A percentile compares a stretch with the other conserved stretches of the same genome.
phyloP scores from a whole-genome alignment of 148 eudicot species.

The Heliosperma pusillum region DNA sequence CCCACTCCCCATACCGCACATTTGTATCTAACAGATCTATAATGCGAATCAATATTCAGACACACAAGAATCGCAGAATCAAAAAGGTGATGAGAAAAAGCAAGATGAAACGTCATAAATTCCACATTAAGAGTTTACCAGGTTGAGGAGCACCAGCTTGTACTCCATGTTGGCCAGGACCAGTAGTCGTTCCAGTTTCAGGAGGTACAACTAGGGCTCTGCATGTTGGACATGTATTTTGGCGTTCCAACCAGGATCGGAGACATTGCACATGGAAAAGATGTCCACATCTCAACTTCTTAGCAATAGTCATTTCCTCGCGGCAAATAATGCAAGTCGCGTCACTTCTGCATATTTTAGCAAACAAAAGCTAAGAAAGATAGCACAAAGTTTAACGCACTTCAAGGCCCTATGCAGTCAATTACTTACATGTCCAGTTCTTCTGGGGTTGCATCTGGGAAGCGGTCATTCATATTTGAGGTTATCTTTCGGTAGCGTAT shows the following conservation, averaged over 20 bases:
- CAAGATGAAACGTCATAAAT: not conserved
- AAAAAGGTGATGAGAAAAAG: not conserved
- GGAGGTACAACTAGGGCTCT: constrained; percentile 95
- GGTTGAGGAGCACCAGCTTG: constrained; percentile 52
- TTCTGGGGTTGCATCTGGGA: constrained; percentile 96
- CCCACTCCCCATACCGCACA: not conserved
- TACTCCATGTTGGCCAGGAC: constrained; percentile 41
- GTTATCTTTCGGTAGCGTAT: constrained; percentile 95
- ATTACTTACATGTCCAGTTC: constrained; percentile 65
- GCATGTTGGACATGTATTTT: constrained; percentile 97
- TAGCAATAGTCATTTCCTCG: constrained; percentile 98
- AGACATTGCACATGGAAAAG: constrained; percentile 96
- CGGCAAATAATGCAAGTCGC: constrained; percentile 98
- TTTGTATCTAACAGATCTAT: not conserved
- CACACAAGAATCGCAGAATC: constrained; percentile 8
- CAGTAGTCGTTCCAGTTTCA: constrained; percentile 56
- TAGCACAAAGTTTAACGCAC: constrained; percentile 5
- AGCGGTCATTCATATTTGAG: constrained; percentile 98
- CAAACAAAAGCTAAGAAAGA: constrained; percentile 21
- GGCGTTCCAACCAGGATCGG: constrained; percentile 97
- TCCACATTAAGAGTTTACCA: constrained; percentile 35
- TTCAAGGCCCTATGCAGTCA: not conserved
- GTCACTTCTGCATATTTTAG: constrained; percentile 62
- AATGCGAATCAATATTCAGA: not conserved
- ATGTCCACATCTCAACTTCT: constrained; percentile 89